Evolutionary conservation across 495 filamentous ascomycete species (phyloP), one percentile per base, ranked within the genome.

Genomic region (Penicillium robsamsonii): DNA sequence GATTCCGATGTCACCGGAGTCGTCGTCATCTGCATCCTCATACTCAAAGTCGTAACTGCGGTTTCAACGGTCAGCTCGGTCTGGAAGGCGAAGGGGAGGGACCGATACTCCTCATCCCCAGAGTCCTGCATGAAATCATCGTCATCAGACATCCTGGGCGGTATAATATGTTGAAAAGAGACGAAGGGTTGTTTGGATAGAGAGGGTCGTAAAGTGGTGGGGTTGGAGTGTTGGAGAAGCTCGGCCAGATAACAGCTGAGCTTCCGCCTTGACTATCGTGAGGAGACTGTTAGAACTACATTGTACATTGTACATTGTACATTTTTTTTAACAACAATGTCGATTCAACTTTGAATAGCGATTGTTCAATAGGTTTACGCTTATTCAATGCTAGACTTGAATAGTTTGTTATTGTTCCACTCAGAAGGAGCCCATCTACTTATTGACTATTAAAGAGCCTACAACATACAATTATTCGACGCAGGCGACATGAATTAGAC

Each of bases 121-220:
- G 93, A 97, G 70, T 96, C 94, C 72, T 97, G 92, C 94, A 98
- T 98, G 70, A 98, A 98, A 79, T 92, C 90, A 81, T 97, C 85
- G 57, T 86, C 94, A 81, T 98, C 94, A 42, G 92, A 96, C 94
- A 97, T 97, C 24, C 41, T 71, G 62, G 47, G 54, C 18, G 25
- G 25, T 24, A 7, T 30, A 29, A 44, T 31, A 33, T 25, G 43
- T 41, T 5, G 51, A 29, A 35, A 30, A 43, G 15, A 15, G 10
- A 7, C 45, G 10, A 38, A 20, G 31, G 27, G 46, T 38, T 48
- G 31, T 24, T 9, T 25, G 38, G 24, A 12, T 42, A 43, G 52
- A 41, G 18, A 30, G 42, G 37, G 17, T 40, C 58, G 43, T 35
- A 27, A 55, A 50, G 25, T 46, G 31, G 52, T 56, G 50, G 58